phyloP scores from a whole-genome alignment of 495 filamentous ascomycete genomes.

The Cladorrhinum samala region DNA sequence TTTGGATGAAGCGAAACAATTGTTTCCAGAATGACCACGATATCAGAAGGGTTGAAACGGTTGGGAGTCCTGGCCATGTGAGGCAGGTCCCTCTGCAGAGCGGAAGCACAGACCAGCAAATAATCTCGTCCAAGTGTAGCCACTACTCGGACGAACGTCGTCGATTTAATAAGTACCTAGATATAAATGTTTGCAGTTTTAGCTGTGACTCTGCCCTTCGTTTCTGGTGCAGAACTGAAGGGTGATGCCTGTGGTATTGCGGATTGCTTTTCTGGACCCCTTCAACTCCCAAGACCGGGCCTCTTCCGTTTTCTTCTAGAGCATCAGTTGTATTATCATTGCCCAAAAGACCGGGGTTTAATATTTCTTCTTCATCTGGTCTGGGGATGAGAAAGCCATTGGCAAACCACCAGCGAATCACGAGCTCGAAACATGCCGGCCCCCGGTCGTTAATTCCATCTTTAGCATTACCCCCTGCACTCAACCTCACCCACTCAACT shows the following conservation, averaged over 20 bases:
- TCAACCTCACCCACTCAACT: slow-evolving; percentile 7
- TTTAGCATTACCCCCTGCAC: slow-evolving; percentile 15
- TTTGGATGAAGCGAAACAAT: background rate
- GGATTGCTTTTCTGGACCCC: too few relatives aligned
- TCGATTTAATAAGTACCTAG: too few relatives aligned
- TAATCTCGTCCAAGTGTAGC: too few relatives aligned
- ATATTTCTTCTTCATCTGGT: slow-evolving; percentile 14
- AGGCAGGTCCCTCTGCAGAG: background rate
- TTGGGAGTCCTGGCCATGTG: background rate
- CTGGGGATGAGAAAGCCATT: slow-evolving; percentile 19
- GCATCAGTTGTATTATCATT: background rate
- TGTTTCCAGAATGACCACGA: background rate
- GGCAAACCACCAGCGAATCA: slow-evolving; percentile 20
- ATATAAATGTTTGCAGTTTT: too few relatives aligned
- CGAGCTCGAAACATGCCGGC: background rate
- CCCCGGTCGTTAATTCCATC: slow-evolving; percentile 22
- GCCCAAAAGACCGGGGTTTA: background rate
- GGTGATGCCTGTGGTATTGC: too few relatives aligned
- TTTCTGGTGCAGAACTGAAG: too few relatives aligned
- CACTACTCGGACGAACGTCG: too few relatives aligned
- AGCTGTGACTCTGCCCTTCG: too few relatives aligned
- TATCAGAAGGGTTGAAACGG: background rate
- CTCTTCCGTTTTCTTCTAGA: background rate
- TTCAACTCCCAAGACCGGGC: too few relatives aligned
- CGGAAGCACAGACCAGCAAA: background rate